Evolutionary conservation across 176 grass and related monocot species (phyloP).

Genomic region (Tillandsia leiboldiana): DNA sequence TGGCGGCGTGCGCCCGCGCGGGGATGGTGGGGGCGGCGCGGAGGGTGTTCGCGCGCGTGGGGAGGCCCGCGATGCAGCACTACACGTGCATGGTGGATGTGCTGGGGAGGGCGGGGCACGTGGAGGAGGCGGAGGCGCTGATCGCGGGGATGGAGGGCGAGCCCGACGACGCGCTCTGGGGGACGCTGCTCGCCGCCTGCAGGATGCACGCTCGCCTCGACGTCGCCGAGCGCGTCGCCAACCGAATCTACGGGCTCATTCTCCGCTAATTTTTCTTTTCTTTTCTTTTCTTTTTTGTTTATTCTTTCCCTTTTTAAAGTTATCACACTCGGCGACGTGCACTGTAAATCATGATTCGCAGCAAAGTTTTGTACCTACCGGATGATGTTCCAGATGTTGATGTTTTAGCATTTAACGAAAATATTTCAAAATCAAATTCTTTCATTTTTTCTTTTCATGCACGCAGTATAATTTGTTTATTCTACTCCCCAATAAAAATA

Average conservation of each 20-base stretch:
- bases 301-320: too few species aligned
- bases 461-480: too few species aligned
- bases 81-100: conserved; percentile 74
- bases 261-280: neutral
- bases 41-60: conserved; percentile 33
- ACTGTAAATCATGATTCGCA: too few species aligned
- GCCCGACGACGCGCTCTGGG: conserved; percentile 41
- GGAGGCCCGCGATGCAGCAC: conserved; percentile 36
- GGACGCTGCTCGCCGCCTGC: conserved; percentile 28
- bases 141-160: conserved; percentile 32
- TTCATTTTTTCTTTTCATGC: too few species aligned
- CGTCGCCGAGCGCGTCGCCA: conserved; percentile 42
- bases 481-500: too few species aligned
- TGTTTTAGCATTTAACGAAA: too few species aligned
- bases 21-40: conserved; percentile 29
- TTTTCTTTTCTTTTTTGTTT: too few species aligned
- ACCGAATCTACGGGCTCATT: neutral
- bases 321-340: too few species aligned
- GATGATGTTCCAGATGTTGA: too few species aligned
- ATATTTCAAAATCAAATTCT: too few species aligned
- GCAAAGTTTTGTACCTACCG: too few species aligned
- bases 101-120: conserved; percentile 28
- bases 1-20: conserved; percentile 38
- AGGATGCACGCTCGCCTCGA: conserved; percentile 33
- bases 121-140: conserved; percentile 55